A percentile compares a stretch with the other conserved stretches of the same genome.
These are phyloP conservation scores for Cystobasidium slooffiae DNA, from an alignment of 1,284 basidiomycete genomes.

Conservation along the genomic window DNA sequence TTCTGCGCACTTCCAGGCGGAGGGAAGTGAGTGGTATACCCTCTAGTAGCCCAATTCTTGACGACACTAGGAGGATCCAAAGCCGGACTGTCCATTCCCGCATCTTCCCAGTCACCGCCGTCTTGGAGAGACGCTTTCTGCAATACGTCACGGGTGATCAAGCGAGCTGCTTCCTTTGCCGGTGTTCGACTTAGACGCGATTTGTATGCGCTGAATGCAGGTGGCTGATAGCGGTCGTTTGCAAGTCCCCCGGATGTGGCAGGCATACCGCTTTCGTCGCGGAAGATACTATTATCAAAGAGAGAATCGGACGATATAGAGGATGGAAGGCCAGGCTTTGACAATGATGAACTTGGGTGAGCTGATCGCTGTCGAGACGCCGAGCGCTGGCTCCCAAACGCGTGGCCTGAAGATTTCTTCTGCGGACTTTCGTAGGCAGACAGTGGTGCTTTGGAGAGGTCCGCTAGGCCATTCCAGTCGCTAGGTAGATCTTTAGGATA, in stretches of 20 bases:
- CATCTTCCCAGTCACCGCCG: constrained; percentile 22
- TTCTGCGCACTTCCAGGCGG: constrained; percentile 3
- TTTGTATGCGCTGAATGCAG: constrained; percentile 32
- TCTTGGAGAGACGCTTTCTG: constrained; percentile 34
- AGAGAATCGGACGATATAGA: constrained; percentile 30
- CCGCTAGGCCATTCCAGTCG: constrained; percentile 52
- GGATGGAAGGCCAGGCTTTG: not conserved
- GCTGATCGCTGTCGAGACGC: not conserved
- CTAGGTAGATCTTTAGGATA: constrained; percentile 44
- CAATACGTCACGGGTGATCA: constrained; percentile 43
- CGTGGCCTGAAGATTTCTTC: not conserved
- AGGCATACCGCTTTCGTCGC: not conserved
- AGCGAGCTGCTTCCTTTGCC: constrained; percentile 41
- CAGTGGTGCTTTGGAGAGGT: constrained; percentile 47
- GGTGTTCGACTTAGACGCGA: constrained; percentile 37
- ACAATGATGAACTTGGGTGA: not conserved
- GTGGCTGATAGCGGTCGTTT: constrained; percentile 18
- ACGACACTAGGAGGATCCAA: constrained; percentile 45
- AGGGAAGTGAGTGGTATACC: constrained; percentile 16
- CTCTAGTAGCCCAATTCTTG: constrained; percentile 46
- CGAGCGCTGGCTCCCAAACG: not conserved
- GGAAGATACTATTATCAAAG: constrained; percentile 26
- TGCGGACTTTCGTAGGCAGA: constrained; percentile 41
- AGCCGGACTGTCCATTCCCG: constrained; percentile 36
- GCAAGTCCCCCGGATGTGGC: not conserved